Base-by-base conservation (phyloP, 2,329 filamentous ascomycete genomes). In the Chlorencoelia australis region DNA sequence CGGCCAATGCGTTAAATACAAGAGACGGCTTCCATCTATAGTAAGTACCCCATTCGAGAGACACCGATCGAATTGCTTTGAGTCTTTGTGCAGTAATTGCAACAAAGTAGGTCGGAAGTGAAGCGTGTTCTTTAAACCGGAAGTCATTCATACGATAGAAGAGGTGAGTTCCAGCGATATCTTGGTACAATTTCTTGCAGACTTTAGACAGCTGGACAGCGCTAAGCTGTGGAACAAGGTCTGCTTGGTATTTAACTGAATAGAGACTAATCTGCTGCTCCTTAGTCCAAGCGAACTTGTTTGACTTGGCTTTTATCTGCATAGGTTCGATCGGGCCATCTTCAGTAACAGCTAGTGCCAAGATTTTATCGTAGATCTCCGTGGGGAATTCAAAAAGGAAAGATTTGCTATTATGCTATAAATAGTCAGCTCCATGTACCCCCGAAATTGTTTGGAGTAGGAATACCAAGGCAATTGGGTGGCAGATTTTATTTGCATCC, bases 71-170 rank as follows among this genome's bases (percentile, higher is more conserved):
- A 14, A 47, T 44, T 9, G 34, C 30, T 5, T 35, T 25, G 9
- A 37, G 24, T 25, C 45, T 33, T 11, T 25, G 13, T 4, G 33
- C 20, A 9, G 47, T 49, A 7, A 49, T 41, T 2, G 42, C 47
- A 16, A 44, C 33, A 8, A 49, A 33, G 25, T 44, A 49, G 8
- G 27, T 34, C 9, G 35, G 30, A 2, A 34, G 8, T 5, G 22
- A 6, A 2, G 8, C 4, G 7, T 2, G 9, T 9, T 28, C 8
- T 7, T 5, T 6, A 19, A 46, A 44, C 8, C 39, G 13, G 18
- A 49, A 47, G 4, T 20, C 9, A 20, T 49, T 49, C 20, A 24
- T 20, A 9, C 35, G 22, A 25, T 49, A 49, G 37, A 49, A 47
- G 3, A 46, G 27, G 18, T 46, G 41, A 7, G 40, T 34, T 4